Evolutionary conservation across 306 rosid genomes (phyloP), one percentile per base, ranked within the genome.

Genomic region (Arachis stenosperma): DNA sequence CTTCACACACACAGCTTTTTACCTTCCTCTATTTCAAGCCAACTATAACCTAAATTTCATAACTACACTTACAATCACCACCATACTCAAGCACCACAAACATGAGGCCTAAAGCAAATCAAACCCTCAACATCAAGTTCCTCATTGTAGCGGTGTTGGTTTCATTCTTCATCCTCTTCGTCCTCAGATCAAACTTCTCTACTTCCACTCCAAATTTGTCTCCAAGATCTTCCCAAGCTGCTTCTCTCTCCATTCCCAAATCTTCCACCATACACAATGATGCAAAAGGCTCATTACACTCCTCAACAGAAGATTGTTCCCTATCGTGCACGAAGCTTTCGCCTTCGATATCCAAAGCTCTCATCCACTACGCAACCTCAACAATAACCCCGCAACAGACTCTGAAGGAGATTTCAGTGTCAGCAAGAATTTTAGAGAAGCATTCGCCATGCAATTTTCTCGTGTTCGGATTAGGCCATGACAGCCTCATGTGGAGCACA

Each of bases 401-500:
- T 6, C 66, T 70, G 36, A 85, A 88, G 50, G 97, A 92, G 79
- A 85, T 92, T 76, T 79, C 88, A 9, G 90, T 88, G 63, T 5
- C 91, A 22, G 81, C 84, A 3, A 61, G 77, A n/a, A 83, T 92
- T 0, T 50, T 92, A 9, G 86, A 81, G 43, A 63, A 68, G 63
- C 75, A 73, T 30, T 82, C 97, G 0, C 96, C 97, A 0, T 92
- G 96, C 87, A 92, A 92, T 72, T 89, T 92, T 74, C 83, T 89
- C 3, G 92, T 92, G 46, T 92, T 86, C 7, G 96, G 96, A 50
- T 81, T 92, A 5, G 97, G 96, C 17, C 91, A 86, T 15, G 97
- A 92, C 84, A 89, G 96, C 70, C 88, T 87, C n/a, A 86, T 92
- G 97, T 92, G 97, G 96, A 78, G 83, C 44, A 68, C 89, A 10